Conservation (phyloP, 768 basidiomycete species). For the Pleurotus sapidus region DNA sequence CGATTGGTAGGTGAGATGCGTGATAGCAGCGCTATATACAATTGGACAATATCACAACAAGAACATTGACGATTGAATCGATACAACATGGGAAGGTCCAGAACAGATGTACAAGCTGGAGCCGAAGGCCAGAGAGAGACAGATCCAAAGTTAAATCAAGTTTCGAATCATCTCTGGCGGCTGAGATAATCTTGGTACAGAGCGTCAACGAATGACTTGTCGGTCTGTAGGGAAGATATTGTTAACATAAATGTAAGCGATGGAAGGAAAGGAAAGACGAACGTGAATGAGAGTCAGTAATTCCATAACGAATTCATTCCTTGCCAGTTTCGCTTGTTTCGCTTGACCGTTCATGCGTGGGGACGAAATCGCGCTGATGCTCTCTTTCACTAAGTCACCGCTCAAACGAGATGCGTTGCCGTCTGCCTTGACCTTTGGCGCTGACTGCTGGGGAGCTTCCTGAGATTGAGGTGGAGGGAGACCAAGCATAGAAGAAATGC, state of each 20-base stretch:
- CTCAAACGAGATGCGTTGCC: constrained; percentile 11
- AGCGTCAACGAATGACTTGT: constrained; percentile 62
- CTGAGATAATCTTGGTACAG: constrained; percentile 50
- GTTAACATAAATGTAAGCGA: neutral
- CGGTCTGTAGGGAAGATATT: constrained; percentile 40
- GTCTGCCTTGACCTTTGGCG: neutral
- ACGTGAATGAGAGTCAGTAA: constrained; percentile 63
- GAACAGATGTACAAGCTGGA: too few relatives aligned
- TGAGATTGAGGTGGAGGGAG: neutral
- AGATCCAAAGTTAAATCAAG: neutral
- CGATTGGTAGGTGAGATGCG: too few relatives aligned
- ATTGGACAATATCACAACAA: too few relatives aligned
- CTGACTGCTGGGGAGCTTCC: neutral
- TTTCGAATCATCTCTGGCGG: neutral
- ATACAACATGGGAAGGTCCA: too few relatives aligned
- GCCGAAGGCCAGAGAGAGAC: too few relatives aligned
- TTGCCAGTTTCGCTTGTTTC: constrained; percentile 29
- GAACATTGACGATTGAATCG: too few relatives aligned
- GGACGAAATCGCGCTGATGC: constrained; percentile 19
- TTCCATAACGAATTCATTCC: constrained; percentile 58
- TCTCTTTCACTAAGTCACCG: constrained; percentile 24
- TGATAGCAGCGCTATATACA: too few relatives aligned
- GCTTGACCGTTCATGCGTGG: neutral
- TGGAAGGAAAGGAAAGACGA: constrained; percentile 18
- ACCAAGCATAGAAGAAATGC: neutral